Base-by-base conservation (phyloP, 2,329 filamentous ascomycete species). In the Nemania sp. region DNA sequence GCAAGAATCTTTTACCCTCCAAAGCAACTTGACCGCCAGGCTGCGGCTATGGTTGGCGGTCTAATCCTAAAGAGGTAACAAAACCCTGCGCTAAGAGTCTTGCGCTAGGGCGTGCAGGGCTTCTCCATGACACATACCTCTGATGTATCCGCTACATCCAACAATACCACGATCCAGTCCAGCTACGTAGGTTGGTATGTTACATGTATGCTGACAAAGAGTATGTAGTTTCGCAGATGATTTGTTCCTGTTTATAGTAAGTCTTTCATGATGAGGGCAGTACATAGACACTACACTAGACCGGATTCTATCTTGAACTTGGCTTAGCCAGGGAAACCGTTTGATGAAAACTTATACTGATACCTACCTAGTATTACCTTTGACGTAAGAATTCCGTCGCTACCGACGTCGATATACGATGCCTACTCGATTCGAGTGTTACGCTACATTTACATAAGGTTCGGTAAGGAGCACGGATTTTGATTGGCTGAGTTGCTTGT, bases 1-100 rank as follows among this genome's bases (percentile, higher is more conserved):
- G 73, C 72, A 76, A 75, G 71, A 74, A 73, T 74, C 56, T 62
- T 69, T 51, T 63, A 70, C 69, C 64, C 68, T 29, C 49, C 55
- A 67, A 38, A 49, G 45, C 41, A 47, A 66, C 43, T 67, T 76
- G 75, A 76, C 75, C 75, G 75, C 74, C 66, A 75, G 68, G 74
- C 62, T 51, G 29, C n/a, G 24, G 47, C 27, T 51, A 41, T 38
- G 11, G 13, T 4, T n/a, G 54, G 24, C 29, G 20, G 10, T 47
- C 70, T 76, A 76, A 67, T 62, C 74, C 70, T n/a, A 60, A 73
- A 65, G 18, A 10, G 63, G 75, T 53, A 76, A 55, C 65, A 60
- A 38, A 69, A 64, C 55, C 65, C 64, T 72, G 63, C 59, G 45
- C 70, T 66, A 69, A 49, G 26, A 51, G 62, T 45, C 45, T 57